A percentile compares a stretch with the other conserved stretches of the same genome.
These are phyloP conservation scores for Xanthoconium separans DNA, from an alignment of 1,284 basidiomycete species.

Conservation along the genomic window DNA sequence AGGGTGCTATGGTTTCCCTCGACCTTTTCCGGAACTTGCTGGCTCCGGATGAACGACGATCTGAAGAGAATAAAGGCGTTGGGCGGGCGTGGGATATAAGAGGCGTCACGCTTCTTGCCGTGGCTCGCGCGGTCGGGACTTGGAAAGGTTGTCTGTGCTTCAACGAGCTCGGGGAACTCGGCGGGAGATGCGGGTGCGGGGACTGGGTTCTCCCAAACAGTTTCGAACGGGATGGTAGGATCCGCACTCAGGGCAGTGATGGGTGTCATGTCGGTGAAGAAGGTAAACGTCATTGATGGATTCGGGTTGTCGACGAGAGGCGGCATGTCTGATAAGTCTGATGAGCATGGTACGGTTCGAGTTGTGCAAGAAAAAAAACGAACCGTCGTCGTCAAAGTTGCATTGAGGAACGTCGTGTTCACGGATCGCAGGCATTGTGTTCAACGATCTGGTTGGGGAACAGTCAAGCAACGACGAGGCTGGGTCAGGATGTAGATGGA, in stretches of 20 bases:
- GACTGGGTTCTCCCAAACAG: slow-evolving; percentile 31
- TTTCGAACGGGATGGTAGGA: slow-evolving; percentile 36
- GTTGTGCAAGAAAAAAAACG: background rate
- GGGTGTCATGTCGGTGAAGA: slow-evolving; percentile 46
- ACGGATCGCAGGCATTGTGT: slow-evolving; percentile 25
- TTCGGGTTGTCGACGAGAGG: slow-evolving; percentile 51
- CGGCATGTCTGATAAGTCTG: slow-evolving; percentile 40
- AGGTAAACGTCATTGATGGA: slow-evolving; percentile 49
- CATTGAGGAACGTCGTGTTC: slow-evolving; percentile 24
- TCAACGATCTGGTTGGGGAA: background rate
- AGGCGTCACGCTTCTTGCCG: slow-evolving; percentile 48
- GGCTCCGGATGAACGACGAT: slow-evolving; percentile 80
- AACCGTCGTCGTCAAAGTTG: slow-evolving; percentile 32
- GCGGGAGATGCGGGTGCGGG: slow-evolving; percentile 14
- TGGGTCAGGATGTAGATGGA: slow-evolving; percentile 9
- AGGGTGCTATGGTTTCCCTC: slow-evolving; percentile 79
- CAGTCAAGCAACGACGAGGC: background rate
- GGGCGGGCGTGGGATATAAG: slow-evolving; percentile 85
- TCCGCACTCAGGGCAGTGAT: slow-evolving; percentile 40
- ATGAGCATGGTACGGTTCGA: slow-evolving; percentile 10
- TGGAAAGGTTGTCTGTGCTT: slow-evolving; percentile 13
- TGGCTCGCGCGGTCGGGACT: slow-evolving; percentile 36
- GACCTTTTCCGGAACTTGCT: slow-evolving; percentile 73
- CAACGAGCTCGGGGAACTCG: slow-evolving; percentile 23
- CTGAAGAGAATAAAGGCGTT: slow-evolving; percentile 97